Evolutionary conservation across 2,329 filamentous ascomycete species (phyloP).

Genomic region (Gremmenia infestans): DNA sequence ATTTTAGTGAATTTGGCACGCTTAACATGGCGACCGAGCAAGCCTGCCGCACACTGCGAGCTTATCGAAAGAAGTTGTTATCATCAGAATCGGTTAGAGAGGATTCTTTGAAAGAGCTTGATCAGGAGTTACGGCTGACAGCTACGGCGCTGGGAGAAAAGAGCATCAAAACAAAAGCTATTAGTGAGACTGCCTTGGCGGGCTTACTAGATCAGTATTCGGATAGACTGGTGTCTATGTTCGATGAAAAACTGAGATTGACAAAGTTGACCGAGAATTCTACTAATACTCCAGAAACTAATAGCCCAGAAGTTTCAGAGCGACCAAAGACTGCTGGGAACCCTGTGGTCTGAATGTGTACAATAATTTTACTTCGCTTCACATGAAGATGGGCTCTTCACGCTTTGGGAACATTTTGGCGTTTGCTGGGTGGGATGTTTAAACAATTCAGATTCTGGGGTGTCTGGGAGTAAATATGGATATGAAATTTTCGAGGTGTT

Average conservation of each 20-base stretch:
- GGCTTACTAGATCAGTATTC: constrained; percentile 72
- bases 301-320: constrained; percentile 14
- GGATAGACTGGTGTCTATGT: constrained; percentile 62
- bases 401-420: neutral
- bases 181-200: constrained; percentile 54
- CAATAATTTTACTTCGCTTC: neutral
- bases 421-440: neutral
- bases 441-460: neutral
- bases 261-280: constrained; percentile 23
- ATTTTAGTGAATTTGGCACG: constrained; percentile 45
- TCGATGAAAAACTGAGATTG: constrained; percentile 65
- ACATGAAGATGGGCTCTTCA: neutral
- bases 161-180: constrained; percentile 36
- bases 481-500: neutral
- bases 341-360: neutral
- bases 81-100: constrained; percentile 51
- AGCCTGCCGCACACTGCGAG: constrained; percentile 55
- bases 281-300: constrained; percentile 7
- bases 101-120: constrained; percentile 56
- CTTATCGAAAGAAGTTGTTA: constrained; percentile 58
- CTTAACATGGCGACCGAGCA: constrained; percentile 61
- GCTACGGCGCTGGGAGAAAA: constrained; percentile 47
- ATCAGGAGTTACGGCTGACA: constrained; percentile 60
- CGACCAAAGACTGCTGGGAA: constrained; percentile 25
- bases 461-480: neutral